phyloP scores from a whole-genome alignment of 208 protist genomes.

The Trypanosoma scelopori region DNA sequence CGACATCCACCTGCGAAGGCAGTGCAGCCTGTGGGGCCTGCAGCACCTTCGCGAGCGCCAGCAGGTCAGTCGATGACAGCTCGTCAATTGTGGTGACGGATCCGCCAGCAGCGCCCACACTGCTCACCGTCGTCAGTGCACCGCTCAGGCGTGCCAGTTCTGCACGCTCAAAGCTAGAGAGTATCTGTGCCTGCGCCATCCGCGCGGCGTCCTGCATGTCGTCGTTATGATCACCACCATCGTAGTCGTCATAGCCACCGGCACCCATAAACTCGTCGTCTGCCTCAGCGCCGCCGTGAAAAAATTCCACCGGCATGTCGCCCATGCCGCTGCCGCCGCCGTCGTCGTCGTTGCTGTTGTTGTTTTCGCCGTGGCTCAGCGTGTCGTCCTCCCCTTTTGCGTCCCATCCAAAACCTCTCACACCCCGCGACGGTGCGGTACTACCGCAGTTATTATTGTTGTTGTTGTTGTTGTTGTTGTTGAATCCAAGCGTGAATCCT shows the following conservation, averaged over 20 bases:
- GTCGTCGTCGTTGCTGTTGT: slow-evolving; percentile 13
- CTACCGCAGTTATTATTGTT: slow-evolving; percentile 18
- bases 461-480: slow-evolving; percentile 19
- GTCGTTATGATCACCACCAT: slow-evolving; percentile 31
- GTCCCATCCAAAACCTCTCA: slow-evolving; percentile 16
- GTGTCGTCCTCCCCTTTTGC: background rate
- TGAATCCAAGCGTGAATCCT: slow-evolving; percentile 32
- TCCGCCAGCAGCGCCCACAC: slow-evolving; percentile 6
- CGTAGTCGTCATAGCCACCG: slow-evolving; percentile 38
- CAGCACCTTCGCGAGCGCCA: slow-evolving; percentile 50
- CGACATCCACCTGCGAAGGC: slow-evolving; percentile 84
- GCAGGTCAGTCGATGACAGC: slow-evolving; percentile 24
- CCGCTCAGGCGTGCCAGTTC: slow-evolving; percentile 20
- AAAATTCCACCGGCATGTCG: slow-evolving; percentile 83
- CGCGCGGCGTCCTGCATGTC: slow-evolving; percentile 32
- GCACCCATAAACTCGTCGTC: slow-evolving; percentile 44
- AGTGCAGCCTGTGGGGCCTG: slow-evolving; percentile 62
- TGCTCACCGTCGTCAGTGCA: slow-evolving; percentile 27
- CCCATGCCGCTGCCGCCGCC: slow-evolving; percentile 36
- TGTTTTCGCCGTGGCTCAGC: background rate
- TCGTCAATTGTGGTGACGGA: background rate
- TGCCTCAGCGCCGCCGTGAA: slow-evolving; percentile 61
- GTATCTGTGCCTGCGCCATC: slow-evolving; percentile 31
- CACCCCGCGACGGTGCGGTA: slow-evolving; percentile 14
- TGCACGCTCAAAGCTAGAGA: slow-evolving; percentile 21